Percentiles rank a stretch among this genome's conserved stretches.
Conservation (phyloP, 345 rosid species). For the Rhizophora apiculata region DNA sequence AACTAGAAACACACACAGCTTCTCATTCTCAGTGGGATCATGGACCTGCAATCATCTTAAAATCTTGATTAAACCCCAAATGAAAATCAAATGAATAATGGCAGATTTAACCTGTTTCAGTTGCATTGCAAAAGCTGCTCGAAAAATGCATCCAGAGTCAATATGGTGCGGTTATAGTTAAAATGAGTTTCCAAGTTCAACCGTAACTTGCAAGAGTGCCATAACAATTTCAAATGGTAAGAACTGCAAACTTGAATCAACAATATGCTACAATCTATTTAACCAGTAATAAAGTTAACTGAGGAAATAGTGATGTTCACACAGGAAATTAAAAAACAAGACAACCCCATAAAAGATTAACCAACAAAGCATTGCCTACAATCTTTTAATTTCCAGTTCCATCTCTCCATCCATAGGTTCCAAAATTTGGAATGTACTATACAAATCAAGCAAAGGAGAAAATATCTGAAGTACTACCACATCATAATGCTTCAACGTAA, state of each 20-base stretch:
- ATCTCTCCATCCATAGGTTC: not conserved
- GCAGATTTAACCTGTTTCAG: slow-evolving; percentile 3
- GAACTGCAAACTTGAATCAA: slow-evolving; percentile 1
- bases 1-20: slow-evolving; percentile 60
- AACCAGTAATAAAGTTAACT: not conserved
- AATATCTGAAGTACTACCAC: too few relatives aligned
- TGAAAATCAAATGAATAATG: not conserved
- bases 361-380: not conserved
- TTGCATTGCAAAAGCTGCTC: not conserved
- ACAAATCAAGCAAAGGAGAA: not conserved
- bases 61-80: slow-evolving; percentile 3
- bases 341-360: not conserved
- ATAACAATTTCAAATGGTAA: not conserved
- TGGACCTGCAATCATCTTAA: slow-evolving; percentile 44
- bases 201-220: not conserved
- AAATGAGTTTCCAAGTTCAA: not conserved
- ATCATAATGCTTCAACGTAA: not conserved
- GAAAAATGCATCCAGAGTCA: not conserved
- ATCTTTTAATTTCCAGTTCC: not conserved
- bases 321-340: too few relatives aligned
- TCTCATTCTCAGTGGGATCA: slow-evolving; percentile 66
- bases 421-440: not conserved
- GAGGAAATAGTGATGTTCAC: too few relatives aligned
- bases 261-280: not conserved
- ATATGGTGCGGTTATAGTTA: not conserved